Base-by-base conservation (phyloP, 2,329 filamentous ascomycete species). In the Ceratocystis cubensis region DNA sequence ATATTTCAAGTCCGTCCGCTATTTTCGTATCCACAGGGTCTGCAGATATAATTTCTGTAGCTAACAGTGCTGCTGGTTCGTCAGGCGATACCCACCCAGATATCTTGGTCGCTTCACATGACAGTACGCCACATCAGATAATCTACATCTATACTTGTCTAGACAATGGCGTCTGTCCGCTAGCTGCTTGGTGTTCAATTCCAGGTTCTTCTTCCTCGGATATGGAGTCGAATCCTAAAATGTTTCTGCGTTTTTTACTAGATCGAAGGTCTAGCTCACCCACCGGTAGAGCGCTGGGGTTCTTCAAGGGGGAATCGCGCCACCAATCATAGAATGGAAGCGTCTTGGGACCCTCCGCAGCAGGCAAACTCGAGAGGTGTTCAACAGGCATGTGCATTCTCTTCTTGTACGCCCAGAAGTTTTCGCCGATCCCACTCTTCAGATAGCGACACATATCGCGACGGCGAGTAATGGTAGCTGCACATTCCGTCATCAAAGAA, bases 371-470 rank as follows among this genome's bases (percentile, higher is more conserved):
- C 8, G 13, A 5, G 17, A 41, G 53, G 22, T 48, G 56, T n/a
- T 20, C 37, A 22, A 6, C n/a, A 8, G 61, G 37, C 64, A 46
- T 37, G 22, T 46, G 28, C 37, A 30, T n/a, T 13, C 61, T 25
- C 15, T 48, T n/a, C 22, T 65, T 65, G 41, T 48, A 65, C 41
- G 41, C 37, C 64, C 64, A 65, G 44, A 59, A 65, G 37, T 50
- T 41, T n/a, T 33, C 28, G 22, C 50, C 64, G 3, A 65, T 48
- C 4, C 22, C 22, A 28, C 41, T 56, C 20, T 48, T 10, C 1
- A 65, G 64, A 28, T 8, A 7, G 8, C 44, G 37, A 44, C 53
- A 61, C 53, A 65, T 65, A 10, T 57, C 64, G 1, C 59, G 17
- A 22, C 53, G 53, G 25, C 25, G 37, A 13, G 53, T 30, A 22